phyloP scores from a whole-genome alignment of 129 eudicot genomes.

The Pseudognaphalium luteoalbum region DNA sequence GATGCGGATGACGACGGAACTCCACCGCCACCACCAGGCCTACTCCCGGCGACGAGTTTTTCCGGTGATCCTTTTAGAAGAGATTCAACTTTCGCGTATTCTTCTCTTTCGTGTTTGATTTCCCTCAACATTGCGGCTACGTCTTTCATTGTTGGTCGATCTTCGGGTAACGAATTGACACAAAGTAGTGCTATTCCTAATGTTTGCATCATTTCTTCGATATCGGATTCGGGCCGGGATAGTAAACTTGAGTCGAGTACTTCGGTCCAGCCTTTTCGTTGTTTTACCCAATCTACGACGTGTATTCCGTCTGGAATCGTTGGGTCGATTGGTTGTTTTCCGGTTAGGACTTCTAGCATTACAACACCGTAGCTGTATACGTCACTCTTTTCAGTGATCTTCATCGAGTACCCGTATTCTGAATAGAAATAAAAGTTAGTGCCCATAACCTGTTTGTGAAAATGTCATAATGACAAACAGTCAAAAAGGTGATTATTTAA shows the following conservation, averaged over 20 bases:
- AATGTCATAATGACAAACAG: background rate
- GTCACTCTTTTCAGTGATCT: slow-evolving; percentile 89
- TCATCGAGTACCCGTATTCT: slow-evolving; percentile 91
- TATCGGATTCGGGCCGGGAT: slow-evolving; percentile 59
- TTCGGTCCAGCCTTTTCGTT: slow-evolving; percentile 55
- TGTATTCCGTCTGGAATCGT: slow-evolving; percentile 82
- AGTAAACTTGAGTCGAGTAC: slow-evolving; percentile 62
- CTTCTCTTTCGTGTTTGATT: slow-evolving; percentile 77
- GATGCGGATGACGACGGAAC: slow-evolving; percentile 43
- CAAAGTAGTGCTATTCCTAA: slow-evolving; percentile 68
- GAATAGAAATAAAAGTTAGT: background rate
- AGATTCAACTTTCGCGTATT: slow-evolving; percentile 65
- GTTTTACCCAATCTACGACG: slow-evolving; percentile 80
- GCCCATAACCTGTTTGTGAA: slow-evolving; percentile 17
- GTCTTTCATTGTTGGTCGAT: slow-evolving; percentile 82
- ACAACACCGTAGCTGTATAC: slow-evolving; percentile 93
- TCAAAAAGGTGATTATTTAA: background rate
- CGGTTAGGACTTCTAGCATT: slow-evolving; percentile 65
- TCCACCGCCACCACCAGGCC: slow-evolving; percentile 22
- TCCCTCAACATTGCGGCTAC: slow-evolving; percentile 87
- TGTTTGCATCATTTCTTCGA: slow-evolving; percentile 74
- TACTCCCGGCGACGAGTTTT: slow-evolving; percentile 16
- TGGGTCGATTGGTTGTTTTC: slow-evolving; percentile 82
- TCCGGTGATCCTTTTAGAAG: slow-evolving; percentile 63
- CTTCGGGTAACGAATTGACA: slow-evolving; percentile 66